Base-by-base conservation (phyloP, 768 basidiomycete genomes). In the Tephrocybe sp. region DNA sequence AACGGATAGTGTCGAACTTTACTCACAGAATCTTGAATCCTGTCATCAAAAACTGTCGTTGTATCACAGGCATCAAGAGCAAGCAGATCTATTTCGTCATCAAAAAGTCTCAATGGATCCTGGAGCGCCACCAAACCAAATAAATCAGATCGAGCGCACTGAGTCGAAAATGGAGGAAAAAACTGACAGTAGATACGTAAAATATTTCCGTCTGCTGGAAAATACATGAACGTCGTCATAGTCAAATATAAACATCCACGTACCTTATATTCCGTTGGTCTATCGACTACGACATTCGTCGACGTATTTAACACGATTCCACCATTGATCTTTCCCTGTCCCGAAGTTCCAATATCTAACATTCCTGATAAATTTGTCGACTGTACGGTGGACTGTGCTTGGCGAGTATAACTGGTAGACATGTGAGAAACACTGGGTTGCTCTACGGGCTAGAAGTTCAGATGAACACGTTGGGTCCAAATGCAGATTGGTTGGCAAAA, bases 81-180 rank as follows among this genome's bases (percentile, higher is more conserved):
- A 11, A 25, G 3, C 32, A 24, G 26, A 14, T 50, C 41, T 8
- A 20, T 42, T 25, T 53, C 49, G 21, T 43, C 47, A 28, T 54
- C 45, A 21, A 51, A 49, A 26, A 50, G 43, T 37, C 9, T 49
- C 18, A 44, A 28, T 36, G 48, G 41, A 24, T 53, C 42, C 18
- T 39, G 11, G 7, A 24, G 6, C n/a, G 38, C 15, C 41, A 9
- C 5, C n/a, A 36, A 5, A 11, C 14, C 34, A 36, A 15, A 4
- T 36, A 36, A 36, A 15, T 12, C 34, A 15, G 34, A 15, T 4
- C 9, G 5, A 9, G 7, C 34, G n/a, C 5, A 36, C 14, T 15
- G n/a, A 5, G 34, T n/a, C 34, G 5, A 15, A n/a, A 12, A 14
- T 8, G 5, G 6, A 17, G 4, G 15, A 17, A 36, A 17, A 36